Evolutionary conservation across 2,329 filamentous ascomycete species (phyloP).

Genomic region (Penicillium sclerotigenum): DNA sequence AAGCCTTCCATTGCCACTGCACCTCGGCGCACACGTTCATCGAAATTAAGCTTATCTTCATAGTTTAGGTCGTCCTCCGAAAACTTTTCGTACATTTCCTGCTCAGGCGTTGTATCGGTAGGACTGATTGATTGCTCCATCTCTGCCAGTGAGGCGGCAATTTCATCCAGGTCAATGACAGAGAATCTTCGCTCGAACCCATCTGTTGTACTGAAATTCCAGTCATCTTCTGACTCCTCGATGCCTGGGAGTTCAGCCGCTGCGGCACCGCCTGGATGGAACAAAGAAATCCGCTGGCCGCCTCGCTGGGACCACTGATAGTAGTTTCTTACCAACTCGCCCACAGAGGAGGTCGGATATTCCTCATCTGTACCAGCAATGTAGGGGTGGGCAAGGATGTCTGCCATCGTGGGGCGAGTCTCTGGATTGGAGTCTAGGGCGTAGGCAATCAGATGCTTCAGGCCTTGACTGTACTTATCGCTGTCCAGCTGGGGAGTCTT

Average conservation of each 20-base stretch:
- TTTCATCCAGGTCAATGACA: slow-evolving; percentile 45
- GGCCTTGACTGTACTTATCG: slow-evolving; percentile 43
- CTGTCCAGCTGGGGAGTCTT: slow-evolving; percentile 43
- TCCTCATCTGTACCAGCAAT: slow-evolving; percentile 42
- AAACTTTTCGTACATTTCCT: slow-evolving; percentile 29
- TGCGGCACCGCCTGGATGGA: slow-evolving; percentile 58
- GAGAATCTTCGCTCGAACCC: slow-evolving; percentile 56
- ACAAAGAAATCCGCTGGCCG: slow-evolving; percentile 54
- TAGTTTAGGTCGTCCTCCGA: slow-evolving; percentile 37
- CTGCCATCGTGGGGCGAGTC: slow-evolving; percentile 47
- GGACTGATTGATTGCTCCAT: slow-evolving; percentile 42
- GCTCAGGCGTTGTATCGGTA: slow-evolving; percentile 23
- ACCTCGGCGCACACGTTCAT: slow-evolving; percentile 57
- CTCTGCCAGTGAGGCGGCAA: slow-evolving; percentile 47
- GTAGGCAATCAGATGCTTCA: slow-evolving; percentile 46
- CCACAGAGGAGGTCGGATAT: slow-evolving; percentile 45
- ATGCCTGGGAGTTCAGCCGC: slow-evolving; percentile 51
- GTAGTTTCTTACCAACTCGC: slow-evolving; percentile 48
- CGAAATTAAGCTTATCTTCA: slow-evolving; percentile 52
- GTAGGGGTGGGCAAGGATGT: slow-evolving; percentile 47
- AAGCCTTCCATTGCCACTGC: slow-evolving; percentile 56
- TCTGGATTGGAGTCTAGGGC: slow-evolving; percentile 44
- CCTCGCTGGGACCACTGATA: slow-evolving; percentile 50
- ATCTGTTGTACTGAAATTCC: slow-evolving; percentile 64
- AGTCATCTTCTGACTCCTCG: slow-evolving; percentile 52